Evolutionary conservation across 495 filamentous ascomycete genomes (phyloP).

Genomic region (Chaetomidium leptoderma): DNA sequence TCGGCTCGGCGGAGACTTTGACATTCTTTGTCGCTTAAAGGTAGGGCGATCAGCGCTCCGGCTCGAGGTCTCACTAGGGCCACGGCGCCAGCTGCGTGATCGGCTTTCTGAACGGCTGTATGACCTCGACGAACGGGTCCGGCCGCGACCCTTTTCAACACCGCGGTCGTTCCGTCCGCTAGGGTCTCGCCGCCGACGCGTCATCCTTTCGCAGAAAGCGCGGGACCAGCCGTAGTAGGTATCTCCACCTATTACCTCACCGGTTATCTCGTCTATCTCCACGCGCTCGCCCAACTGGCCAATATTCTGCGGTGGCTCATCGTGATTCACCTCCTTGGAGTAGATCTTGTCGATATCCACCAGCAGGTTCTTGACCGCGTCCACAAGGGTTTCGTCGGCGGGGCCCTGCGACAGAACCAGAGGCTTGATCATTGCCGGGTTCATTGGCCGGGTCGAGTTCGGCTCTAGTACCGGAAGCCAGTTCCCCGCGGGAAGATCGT

Average conservation of each 20-base stretch:
- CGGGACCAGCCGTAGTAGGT: constrained; percentile 86
- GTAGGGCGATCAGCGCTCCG: constrained; percentile 26
- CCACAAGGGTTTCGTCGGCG: constrained; percentile 59
- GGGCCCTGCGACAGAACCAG: constrained; percentile 70
- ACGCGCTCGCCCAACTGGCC: constrained; percentile 70
- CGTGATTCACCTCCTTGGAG: constrained; percentile 33
- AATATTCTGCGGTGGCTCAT: constrained; percentile 49
- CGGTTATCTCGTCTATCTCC: constrained; percentile 55
- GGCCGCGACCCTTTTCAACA: constrained; percentile 23
- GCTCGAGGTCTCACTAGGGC: constrained; percentile 25
- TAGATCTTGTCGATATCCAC: constrained; percentile 64
- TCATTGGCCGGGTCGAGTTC: constrained; percentile 69
- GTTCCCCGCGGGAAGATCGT: constrained; percentile 81
- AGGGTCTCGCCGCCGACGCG: constrained; percentile 48
- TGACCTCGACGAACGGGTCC: constrained; percentile 37
- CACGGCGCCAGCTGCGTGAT: constrained; percentile 23
- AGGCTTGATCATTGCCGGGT: constrained; percentile 65
- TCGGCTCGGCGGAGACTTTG: constrained; percentile 19
- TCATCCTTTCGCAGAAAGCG: constrained; percentile 78
- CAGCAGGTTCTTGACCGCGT: constrained; percentile 64
- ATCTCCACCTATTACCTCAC: constrained; percentile 57
- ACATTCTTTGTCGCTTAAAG: constrained; percentile 25
- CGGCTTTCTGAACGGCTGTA: constrained; percentile 33
- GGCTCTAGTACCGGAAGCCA: constrained; percentile 73
- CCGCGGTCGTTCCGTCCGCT: constrained; percentile 17